Base-by-base conservation (phyloP, 805 yeast species). In the Starmerella sp. region DNA sequence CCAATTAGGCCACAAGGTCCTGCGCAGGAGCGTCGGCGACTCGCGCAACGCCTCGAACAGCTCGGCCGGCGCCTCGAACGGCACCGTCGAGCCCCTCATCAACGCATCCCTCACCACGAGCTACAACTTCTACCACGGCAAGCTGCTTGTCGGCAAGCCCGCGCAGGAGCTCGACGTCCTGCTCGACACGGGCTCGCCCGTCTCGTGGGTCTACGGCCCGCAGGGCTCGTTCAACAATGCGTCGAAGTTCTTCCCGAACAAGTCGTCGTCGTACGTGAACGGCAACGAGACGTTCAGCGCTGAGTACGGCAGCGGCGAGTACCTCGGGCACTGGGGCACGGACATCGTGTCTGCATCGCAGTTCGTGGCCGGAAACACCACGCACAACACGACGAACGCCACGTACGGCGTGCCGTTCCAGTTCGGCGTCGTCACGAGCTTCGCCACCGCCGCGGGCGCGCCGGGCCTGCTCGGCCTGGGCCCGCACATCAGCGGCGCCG, bases 131-230 rank as follows among this genome's bases (percentile, higher is more conserved):
- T 75, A 71, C 62, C 60, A 71, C 52, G 65, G 68, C 13, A 60
- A 64, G 42, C 51, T 70, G 28, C 50, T 59, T 14, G 57, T 76
- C 17, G 81, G 81, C 14, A 68, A 71, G 2, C 78, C 78, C 5
- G 63, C 68, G 6, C 78, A 75, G 58, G 63, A 66, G 34, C 56
- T 76, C 14, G 68, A 69, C 14, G 74, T 76, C 4, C 66, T 73
- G 34, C 61, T 77, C 45, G 81, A 77, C 60, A 75, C 80, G 4
- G 80, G 80, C 3, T 75, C 79, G 8, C 73, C 79, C 0, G 77
- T 75, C 55, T 62, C 76, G 38, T 76, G 80, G 80, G 71, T 76
- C 5, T 72, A 69, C 62, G 70, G 72, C 39, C 66, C 71, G 15
- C 56, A 67, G 29, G 62, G 63, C 15, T 55, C 68, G 9, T 66